A percentile compares a stretch with the other conserved stretches of the same genome.
These are phyloP conservation scores for Colletotrichum chrysophilum DNA, from an alignment of 2,329 filamentous ascomycete species.

Conservation along the genomic window DNA sequence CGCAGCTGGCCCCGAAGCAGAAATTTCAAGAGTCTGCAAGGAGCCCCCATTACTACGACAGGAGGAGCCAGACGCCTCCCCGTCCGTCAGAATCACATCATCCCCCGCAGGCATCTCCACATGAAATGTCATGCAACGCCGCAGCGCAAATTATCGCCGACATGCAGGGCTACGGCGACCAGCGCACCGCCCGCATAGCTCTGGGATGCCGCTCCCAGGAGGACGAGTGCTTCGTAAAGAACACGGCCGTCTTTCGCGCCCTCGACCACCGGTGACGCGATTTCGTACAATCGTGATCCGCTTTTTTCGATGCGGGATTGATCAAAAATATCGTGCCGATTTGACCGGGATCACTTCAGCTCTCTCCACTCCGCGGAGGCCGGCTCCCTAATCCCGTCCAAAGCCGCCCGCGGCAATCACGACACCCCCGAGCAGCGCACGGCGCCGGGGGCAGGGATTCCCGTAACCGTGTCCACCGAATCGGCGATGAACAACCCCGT, in stretches of 20 bases:
- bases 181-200: conserved; percentile 27
- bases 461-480: neutral
- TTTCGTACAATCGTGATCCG: neutral
- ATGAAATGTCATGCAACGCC: conserved; percentile 38
- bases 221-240: conserved; percentile 36
- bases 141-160: conserved; percentile 43
- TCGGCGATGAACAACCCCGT: neutral
- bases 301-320: neutral
- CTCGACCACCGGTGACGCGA: conserved; percentile 30
- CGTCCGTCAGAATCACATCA: conserved; percentile 23
- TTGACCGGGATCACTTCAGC: neutral
- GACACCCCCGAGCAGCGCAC: neutral
- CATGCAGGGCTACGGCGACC: conserved; percentile 38
- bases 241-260: conserved; percentile 37
- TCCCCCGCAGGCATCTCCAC: conserved; percentile 28
- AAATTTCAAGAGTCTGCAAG: conserved; percentile 24
- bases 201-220: conserved; percentile 33
- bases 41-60: conserved; percentile 11
- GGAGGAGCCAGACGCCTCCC: conserved; percentile 6
- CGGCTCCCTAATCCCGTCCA: neutral
- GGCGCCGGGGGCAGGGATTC: neutral
- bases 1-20: neutral
- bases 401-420: neutral
- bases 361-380: neutral
- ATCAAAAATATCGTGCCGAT: neutral